Conservation (phyloP, 106 monocot genomes). For the Apostasia shenzhenica region DNA sequence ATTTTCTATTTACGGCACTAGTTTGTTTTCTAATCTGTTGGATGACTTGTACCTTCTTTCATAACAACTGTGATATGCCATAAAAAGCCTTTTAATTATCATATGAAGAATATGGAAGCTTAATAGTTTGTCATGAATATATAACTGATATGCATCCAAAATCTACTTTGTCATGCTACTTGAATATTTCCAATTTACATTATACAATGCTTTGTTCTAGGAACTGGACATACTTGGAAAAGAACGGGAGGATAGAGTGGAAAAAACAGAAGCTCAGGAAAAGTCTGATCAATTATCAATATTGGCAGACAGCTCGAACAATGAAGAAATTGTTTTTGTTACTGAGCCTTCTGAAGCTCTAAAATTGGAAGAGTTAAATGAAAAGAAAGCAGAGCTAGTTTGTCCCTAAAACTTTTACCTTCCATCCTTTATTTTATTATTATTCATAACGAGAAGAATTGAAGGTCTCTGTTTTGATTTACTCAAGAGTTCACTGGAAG, state of each 20-base stretch:
- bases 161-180: not conserved
- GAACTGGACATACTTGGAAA: conserved; percentile 47
- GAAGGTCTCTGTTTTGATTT: conserved; percentile 6
- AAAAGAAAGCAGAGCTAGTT: conserved; percentile 70
- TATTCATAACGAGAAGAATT: not conserved
- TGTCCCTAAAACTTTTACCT: not conserved
- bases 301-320: conserved; percentile 13
- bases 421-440: conserved; percentile 3
- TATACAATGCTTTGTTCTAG: conserved; percentile 19
- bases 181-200: not conserved
- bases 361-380: conserved; percentile 43
- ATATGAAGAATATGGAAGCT: too few species aligned
- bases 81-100: too few species aligned
- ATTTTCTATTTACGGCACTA: too few species aligned
- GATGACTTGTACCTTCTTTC: too few species aligned
- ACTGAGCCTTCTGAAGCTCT: conserved; percentile 14
- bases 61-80: too few species aligned
- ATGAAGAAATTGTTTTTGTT: conserved; percentile 14
- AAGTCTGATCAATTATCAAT: conserved; percentile 23
- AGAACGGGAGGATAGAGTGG: conserved; percentile 33
- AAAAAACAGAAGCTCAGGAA: conserved; percentile 23
- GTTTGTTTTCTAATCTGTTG: too few species aligned
- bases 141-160: not conserved
- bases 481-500: conserved; percentile 45
- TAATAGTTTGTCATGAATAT: not conserved